phyloP scores from a whole-genome alignment of 2,329 filamentous ascomycete genomes.

The Ophioceras dolichostomum region DNA sequence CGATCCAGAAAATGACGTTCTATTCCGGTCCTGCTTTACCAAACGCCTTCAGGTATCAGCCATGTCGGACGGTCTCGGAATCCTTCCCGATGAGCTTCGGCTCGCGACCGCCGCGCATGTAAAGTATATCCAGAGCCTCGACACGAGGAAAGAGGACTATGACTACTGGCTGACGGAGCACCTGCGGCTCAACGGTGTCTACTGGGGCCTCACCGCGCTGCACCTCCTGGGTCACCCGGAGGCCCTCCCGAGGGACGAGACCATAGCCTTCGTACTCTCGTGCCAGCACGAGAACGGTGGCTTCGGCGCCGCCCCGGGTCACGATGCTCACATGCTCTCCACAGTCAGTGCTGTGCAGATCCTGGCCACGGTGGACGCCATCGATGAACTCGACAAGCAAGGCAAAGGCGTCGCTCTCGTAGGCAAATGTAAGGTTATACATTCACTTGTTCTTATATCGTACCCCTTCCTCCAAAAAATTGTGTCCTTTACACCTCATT shows the following conservation, averaged over 20 bases:
- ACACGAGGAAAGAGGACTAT: constrained; percentile 84
- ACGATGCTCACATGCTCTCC: constrained; percentile 93
- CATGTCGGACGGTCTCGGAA: constrained; percentile 21
- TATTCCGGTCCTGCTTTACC: too few species aligned
- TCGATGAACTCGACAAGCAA: constrained; percentile 66
- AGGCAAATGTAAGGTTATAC: constrained; percentile 58
- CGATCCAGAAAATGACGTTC: too few species aligned
- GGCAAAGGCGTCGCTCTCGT: constrained; percentile 60
- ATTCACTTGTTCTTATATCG: too few species aligned
- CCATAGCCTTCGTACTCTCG: constrained; percentile 89
- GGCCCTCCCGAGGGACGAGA: constrained; percentile 65
- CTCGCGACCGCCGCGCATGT: constrained; percentile 56
- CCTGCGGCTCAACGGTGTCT: constrained; percentile 85
- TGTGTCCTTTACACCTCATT: too few species aligned
- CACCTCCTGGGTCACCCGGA: constrained; percentile 74
- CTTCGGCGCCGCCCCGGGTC: constrained; percentile 85
- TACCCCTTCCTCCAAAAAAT: too few species aligned
- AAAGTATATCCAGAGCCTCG: constrained; percentile 83
- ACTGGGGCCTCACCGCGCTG: constrained; percentile 87
- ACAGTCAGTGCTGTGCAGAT: constrained; percentile 94
- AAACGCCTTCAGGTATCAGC: too few species aligned
- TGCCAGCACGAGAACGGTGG: constrained; percentile 83
- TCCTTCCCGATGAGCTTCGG: constrained; percentile 26
- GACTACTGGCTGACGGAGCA: constrained; percentile 99
- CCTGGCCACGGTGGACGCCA: constrained; percentile 71